Base-by-base conservation (phyloP, 2,329 filamentous ascomycete species). In the Hypoxylon sp. region DNA sequence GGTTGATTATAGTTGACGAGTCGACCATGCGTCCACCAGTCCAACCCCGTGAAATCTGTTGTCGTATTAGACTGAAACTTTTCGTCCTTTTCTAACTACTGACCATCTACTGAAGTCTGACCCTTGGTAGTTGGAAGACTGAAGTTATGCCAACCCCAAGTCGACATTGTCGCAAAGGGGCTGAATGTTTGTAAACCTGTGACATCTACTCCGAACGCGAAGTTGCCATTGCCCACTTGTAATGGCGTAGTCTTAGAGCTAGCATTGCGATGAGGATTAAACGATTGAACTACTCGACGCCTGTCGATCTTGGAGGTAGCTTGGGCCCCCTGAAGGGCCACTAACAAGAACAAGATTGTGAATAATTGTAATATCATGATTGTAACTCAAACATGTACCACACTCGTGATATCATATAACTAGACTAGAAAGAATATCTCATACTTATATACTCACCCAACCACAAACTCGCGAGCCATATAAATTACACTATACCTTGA, bases 121-220 rank as follows among this genome's bases (percentile, higher is more conserved):
- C 78, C 77, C 13, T 70, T 69, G 0, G 79, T 83, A 48, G 76
- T 81, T n/a, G 81, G 83, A 19, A 83, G 69, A 24, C 81, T 83
- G 66, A 84, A 84, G 55, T 84, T 85, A 74, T 85, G 83, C 83
- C 83, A 85, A 5, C 82, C 83, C 83, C 82, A 85, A 2, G 80
- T 81, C 1, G 83, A 84, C 78, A 85, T 79, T 2, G 79, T 84
- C n/a, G 78, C 82, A 66, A 82, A 85, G 1, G 82, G 81, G 26
- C 78, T 79, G 68, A 84, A 84, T 1, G 82, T 83, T 69, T 84
- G 81, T 54, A 85, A 74, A 5, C 84, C 83, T 0, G 83, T 85
- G 3, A 84, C 76, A 69, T 85, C 83, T 11, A 80, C 82, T 4
- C 81, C 81, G 60, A 85, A 85, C 3, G 83, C 83, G 66, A 85